phyloP scores from a whole-genome alignment of 2,329 filamentous ascomycete genomes.

The Colletotrichum salicis region DNA sequence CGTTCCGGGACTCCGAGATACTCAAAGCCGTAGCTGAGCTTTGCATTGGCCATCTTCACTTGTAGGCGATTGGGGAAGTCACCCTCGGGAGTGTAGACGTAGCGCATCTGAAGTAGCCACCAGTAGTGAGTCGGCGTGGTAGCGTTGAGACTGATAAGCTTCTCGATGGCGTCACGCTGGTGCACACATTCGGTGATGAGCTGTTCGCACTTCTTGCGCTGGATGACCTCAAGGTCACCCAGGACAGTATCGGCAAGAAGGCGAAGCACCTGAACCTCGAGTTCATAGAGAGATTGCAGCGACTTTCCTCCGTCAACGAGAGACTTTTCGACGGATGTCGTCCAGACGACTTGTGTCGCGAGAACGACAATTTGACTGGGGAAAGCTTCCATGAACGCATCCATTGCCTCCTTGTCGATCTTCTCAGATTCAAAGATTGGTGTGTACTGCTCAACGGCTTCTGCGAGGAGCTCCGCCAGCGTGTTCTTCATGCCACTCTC shows the following conservation, averaged over 20 bases:
- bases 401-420: slow-evolving; percentile 77
- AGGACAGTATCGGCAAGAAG: slow-evolving; percentile 90
- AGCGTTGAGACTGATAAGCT: slow-evolving; percentile 81
- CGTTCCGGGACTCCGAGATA: slow-evolving; percentile 97
- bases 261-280: slow-evolving; percentile 85
- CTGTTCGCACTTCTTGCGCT: slow-evolving; percentile 97
- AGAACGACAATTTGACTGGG: slow-evolving; percentile 96
- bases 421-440: slow-evolving; percentile 78
- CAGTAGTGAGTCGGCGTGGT: slow-evolving; percentile 82
- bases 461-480: slow-evolving; percentile 87
- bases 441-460: slow-evolving; percentile 85
- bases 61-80: slow-evolving; percentile 84
- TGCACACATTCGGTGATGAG: slow-evolving; percentile 99
- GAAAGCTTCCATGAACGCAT: slow-evolving; percentile 83
- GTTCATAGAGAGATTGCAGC: slow-evolving; percentile 78
- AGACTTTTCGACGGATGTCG: slow-evolving; percentile 82
- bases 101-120: slow-evolving; percentile 98
- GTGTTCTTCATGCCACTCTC: slow-evolving; percentile 95
- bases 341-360: slow-evolving; percentile 94
- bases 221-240: slow-evolving; percentile 85
- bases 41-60: slow-evolving; percentile 97
- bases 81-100: slow-evolving; percentile 85
- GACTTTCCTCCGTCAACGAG: slow-evolving; percentile 77
- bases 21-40: slow-evolving; percentile 95
- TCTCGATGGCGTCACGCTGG: slow-evolving; percentile 92